phyloP scores from a whole-genome alignment of 108 stramenopile genomes.

The Mediolabrus comicus region DNA sequence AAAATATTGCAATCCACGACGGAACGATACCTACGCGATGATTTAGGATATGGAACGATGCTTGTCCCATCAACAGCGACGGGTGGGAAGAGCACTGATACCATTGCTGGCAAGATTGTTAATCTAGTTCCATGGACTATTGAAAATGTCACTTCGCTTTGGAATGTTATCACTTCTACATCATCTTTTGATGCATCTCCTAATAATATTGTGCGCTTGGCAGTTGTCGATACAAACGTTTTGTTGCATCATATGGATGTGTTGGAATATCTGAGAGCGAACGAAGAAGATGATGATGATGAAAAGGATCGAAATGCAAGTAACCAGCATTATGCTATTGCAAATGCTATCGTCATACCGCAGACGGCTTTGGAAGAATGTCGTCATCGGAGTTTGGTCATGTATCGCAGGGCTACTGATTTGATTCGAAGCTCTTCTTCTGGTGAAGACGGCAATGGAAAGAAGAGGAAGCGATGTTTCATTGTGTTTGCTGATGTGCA shows the following conservation, averaged over 20 bases:
- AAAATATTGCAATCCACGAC: conserved; percentile 76
- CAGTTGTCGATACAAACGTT: conserved; percentile 82
- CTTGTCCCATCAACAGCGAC: conserved; percentile 37
- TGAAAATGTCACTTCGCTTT: conserved; percentile 41
- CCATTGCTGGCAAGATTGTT: conserved; percentile 49
- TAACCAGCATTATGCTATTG: conserved; percentile 42
- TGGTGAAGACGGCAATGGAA: conserved; percentile 22
- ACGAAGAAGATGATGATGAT: background rate
- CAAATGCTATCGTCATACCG: conserved; percentile 77
- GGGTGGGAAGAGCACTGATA: conserved; percentile 13
- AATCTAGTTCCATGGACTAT: conserved; percentile 62
- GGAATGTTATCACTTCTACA: conserved; percentile 20
- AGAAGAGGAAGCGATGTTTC: conserved; percentile 32
- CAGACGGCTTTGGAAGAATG: conserved; percentile 82
- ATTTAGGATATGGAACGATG: conserved; percentile 73
- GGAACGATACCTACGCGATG: conserved; percentile 83
- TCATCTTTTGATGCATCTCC: conserved; percentile 12
- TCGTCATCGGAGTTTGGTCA: conserved; percentile 62
- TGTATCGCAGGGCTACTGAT: conserved; percentile 77
- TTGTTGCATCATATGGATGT: conserved; percentile 86
- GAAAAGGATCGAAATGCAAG: background rate
- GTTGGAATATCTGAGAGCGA: conserved; percentile 55
- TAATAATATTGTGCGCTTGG: conserved; percentile 30
- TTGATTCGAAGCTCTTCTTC: conserved; percentile 49
- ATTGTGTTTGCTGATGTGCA: conserved; percentile 83